A percentile compares a stretch with the other conserved stretches of the same genome.
Conservation (phyloP, 1,284 basidiomycete genomes). For the Moniliophthora roreri region DNA sequence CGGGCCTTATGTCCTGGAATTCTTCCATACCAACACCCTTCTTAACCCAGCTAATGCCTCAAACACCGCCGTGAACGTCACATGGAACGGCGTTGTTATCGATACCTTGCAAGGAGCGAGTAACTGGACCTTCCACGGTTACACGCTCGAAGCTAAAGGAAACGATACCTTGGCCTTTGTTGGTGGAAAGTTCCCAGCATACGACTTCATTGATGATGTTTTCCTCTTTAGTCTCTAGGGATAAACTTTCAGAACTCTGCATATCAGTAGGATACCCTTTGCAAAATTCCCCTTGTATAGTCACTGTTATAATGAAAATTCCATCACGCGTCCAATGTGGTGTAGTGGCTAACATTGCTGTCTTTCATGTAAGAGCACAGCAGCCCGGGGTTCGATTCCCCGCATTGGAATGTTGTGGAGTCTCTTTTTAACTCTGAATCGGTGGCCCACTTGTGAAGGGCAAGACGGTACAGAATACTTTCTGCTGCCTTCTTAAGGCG, state of each 20-base stretch:
- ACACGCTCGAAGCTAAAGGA: background rate
- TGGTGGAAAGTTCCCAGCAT: background rate
- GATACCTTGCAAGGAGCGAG: background rate
- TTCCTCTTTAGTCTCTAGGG: background rate
- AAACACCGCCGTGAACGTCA: background rate
- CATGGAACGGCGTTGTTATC: background rate
- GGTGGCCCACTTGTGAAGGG: too few species aligned
- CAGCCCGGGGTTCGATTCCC: conserved; percentile 5
- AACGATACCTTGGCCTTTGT: conserved; percentile 2
- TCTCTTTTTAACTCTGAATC: too few species aligned
- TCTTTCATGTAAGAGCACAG: background rate
- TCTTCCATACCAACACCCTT: background rate
- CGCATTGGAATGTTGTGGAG: background rate
- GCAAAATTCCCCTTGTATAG: too few species aligned
- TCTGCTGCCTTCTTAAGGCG: too few species aligned
- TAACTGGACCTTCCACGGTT: conserved; percentile 2
- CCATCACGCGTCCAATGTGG: conserved; percentile 5
- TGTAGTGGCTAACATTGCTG: conserved; percentile 6
- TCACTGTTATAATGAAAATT: too few species aligned
- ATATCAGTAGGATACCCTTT: too few species aligned
- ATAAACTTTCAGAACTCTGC: too few species aligned
- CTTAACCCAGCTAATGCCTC: background rate
- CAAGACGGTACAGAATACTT: too few species aligned
- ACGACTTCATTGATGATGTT: conserved; percentile 2
- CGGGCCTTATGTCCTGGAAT: background rate